Percentiles rank a stretch among this genome's conserved stretches.
These are phyloP conservation scores for Fragaria vesca DNA, from an alignment of 306 rosid genomes.

Conservation along the genomic window DNA sequence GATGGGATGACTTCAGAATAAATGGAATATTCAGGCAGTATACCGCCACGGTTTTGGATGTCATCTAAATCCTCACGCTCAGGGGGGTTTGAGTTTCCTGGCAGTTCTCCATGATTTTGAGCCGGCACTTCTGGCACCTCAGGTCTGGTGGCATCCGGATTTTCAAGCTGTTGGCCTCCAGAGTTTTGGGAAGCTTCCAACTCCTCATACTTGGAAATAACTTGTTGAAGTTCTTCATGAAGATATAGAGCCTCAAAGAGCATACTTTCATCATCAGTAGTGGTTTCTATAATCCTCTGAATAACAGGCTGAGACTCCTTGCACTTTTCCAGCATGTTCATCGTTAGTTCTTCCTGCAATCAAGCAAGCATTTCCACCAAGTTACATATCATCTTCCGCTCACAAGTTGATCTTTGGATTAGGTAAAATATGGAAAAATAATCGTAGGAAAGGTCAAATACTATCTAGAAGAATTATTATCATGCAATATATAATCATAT, in stretches of 20 bases:
- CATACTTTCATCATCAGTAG: slow-evolving; percentile 63
- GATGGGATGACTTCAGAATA: slow-evolving; percentile 33
- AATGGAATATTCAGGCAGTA: slow-evolving; percentile 25
- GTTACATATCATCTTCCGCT: not conserved
- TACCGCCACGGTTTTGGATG: slow-evolving; percentile 25
- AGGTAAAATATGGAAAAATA: not conserved
- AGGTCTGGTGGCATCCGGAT: slow-evolving; percentile 31
- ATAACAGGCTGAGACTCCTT: slow-evolving; percentile 60
- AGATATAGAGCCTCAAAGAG: slow-evolving; percentile 80
- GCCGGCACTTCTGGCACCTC: slow-evolving; percentile 27
- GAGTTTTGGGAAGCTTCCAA: slow-evolving; percentile 51
- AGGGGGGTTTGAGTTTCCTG: slow-evolving; percentile 19
- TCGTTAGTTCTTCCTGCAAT: slow-evolving; percentile 67
- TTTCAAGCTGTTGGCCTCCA: slow-evolving; percentile 30
- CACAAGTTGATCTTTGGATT: not conserved
- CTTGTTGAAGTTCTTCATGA: slow-evolving; percentile 71
- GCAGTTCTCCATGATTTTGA: slow-evolving; percentile 26
- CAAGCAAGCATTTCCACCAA: slow-evolving; percentile 20
- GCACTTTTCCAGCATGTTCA: slow-evolving; percentile 72
- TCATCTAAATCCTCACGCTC: slow-evolving; percentile 32
- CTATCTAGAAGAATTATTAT: not conserved
- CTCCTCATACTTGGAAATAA: slow-evolving; percentile 62
- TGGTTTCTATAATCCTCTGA: slow-evolving; percentile 66
- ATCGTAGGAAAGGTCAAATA: not conserved
- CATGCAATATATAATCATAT: not conserved